Base-by-base conservation (phyloP, 2,329 filamentous ascomycete genomes). In the Talaromyces sp. region DNA sequence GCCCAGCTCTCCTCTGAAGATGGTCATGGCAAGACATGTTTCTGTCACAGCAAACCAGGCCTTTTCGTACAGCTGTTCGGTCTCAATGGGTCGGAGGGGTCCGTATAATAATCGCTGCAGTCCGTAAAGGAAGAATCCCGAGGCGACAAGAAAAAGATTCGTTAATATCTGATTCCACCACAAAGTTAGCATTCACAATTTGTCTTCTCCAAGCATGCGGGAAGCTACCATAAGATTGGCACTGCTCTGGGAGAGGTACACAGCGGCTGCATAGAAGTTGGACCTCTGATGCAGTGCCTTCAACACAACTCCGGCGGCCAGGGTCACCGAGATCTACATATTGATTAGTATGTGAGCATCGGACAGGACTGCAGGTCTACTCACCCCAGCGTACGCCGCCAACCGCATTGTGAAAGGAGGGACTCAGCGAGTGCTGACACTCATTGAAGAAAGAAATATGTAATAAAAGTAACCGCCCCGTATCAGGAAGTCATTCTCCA, bases 1-100 rank as follows among this genome's bases (percentile, higher is more conserved):
- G 51, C 95, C 93, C 19, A 99, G 87, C 73, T 98, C 93, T 64
- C 97, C 95, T 51, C 95, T 84, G 76, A 99, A 98, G 65, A 96
- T 96, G 31, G 95, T 97, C 93, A 99, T 98, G 31, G 95, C 95
- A 65, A 99, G 82, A 71, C 93, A 91, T 65, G 95, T 99, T 78
- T 99, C 95, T 53, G 93, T 96, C 46, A 98, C 90, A 43, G 95
- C 93, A 72, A 97, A 97, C 96, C 96, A 99, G 55, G 90, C 93
- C 76, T 93, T 93, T 76, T 99, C 95, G 72, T 96, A 97, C 14
- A 99, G 85, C 74, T 98, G 93, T 76, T 99, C 96, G 69, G 95
- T 90, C 80, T 99, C 95, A 79, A 96, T 91, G 27, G 92, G 89
- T 66, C 96, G 91, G 24, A 99, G 85, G 19, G 86, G 88, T 63